These are phyloP conservation scores for Fusarium virguliforme DNA, from an alignment of 2,329 filamentous ascomycete species.

Conservation along the genomic window DNA sequence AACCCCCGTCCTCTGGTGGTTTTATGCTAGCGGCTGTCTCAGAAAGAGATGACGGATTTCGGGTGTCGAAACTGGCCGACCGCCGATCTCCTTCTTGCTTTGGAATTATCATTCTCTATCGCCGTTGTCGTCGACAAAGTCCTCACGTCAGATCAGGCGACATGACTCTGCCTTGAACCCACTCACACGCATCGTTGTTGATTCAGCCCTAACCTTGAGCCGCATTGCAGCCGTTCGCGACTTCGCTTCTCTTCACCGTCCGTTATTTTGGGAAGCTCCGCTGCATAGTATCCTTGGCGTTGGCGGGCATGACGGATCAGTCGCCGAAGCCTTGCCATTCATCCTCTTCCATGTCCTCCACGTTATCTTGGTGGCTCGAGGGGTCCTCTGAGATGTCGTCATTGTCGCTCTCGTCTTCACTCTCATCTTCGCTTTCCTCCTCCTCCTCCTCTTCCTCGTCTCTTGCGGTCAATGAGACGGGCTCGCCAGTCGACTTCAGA, in stretches of 20 bases:
- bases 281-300: conserved; percentile 14
- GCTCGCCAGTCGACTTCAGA: conserved; percentile 56
- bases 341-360: conserved; percentile 40
- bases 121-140: neutral
- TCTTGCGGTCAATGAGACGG: conserved; percentile 48
- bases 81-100: conserved; percentile 19
- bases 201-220: conserved; percentile 7
- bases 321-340: conserved; percentile 51
- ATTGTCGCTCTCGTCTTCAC: conserved; percentile 24
- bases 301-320: conserved; percentile 30
- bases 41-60: conserved; percentile 33
- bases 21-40: conserved; percentile 9
- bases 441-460: conserved; percentile 47
- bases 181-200: neutral
- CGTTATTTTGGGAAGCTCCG: neutral
- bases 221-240: neutral
- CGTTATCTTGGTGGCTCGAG: conserved; percentile 41
- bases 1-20: neutral
- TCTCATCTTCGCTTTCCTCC: conserved; percentile 41
- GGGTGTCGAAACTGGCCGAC: conserved; percentile 22
- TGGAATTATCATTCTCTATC: conserved; percentile 17
- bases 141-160: conserved; percentile 34
- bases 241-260: neutral
- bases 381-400: conserved; percentile 14
- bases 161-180: conserved; percentile 20